Conservation (phyloP, 768 basidiomycete genomes). For the Mycena capillaripes region DNA sequence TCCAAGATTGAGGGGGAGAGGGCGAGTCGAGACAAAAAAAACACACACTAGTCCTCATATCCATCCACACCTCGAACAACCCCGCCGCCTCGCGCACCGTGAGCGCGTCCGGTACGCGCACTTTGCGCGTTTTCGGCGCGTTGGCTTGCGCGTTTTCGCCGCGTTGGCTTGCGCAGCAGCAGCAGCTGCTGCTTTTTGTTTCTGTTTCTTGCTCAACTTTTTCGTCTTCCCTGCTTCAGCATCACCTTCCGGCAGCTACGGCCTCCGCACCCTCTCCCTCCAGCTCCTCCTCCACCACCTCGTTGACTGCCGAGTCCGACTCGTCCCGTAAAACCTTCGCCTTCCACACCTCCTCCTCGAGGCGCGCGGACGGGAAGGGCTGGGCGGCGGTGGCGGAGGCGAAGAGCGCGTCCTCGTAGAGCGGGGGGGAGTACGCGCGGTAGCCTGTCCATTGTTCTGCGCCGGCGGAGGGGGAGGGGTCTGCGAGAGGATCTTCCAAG, state of each 20-base stretch:
- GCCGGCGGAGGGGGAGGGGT: not conserved
- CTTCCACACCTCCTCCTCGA: too few relatives aligned
- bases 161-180: too few relatives aligned
- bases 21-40: too few relatives aligned
- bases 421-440: conserved; percentile 45
- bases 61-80: conserved; percentile 84
- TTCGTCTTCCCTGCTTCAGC: not conserved
- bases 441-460: conserved; percentile 59
- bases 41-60: conserved; percentile 67
- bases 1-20: too few relatives aligned
- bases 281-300: not conserved
- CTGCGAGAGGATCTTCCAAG: not conserved
- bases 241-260: not conserved
- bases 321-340: not conserved
- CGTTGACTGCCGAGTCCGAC: not conserved
- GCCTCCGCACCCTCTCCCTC: not conserved
- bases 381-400: not conserved
- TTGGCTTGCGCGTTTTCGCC: not conserved
- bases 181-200: too few relatives aligned
- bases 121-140: conserved; percentile 3
- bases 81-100: conserved; percentile 77
- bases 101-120: conserved; percentile 68
- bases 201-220: too few relatives aligned
- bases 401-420: conserved; percentile 25
- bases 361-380: conserved; percentile 15